These are phyloP conservation scores for Curvularia sp. DNA, from an alignment of 2,329 filamentous ascomycete genomes.

Conservation along the genomic window DNA sequence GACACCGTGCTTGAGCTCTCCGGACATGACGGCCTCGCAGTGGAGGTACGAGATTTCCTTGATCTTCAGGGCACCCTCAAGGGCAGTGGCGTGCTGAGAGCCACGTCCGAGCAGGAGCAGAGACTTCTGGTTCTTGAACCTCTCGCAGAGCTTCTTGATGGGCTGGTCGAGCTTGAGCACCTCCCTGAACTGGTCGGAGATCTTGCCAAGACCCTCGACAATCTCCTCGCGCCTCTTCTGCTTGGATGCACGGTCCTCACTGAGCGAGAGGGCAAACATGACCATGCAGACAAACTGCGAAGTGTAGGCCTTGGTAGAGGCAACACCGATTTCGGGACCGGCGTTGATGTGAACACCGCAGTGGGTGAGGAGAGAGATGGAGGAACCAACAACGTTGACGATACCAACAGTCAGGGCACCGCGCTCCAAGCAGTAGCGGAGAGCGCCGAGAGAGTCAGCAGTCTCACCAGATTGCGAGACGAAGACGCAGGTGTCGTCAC, in stretches of 20 bases:
- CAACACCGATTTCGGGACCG: constrained; percentile 97
- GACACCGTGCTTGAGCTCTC: constrained; percentile 98
- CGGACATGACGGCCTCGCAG: constrained; percentile 99
- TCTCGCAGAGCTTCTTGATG: constrained; percentile 93
- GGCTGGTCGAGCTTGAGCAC: constrained; percentile 89
- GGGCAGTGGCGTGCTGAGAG: constrained; percentile 93
- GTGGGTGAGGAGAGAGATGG: constrained; percentile 97
- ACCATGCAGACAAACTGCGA: constrained; percentile 99
- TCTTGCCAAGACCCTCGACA: constrained; percentile 86
- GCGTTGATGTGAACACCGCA: constrained; percentile 99
- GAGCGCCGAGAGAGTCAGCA: constrained; percentile 94
- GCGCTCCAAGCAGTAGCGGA: constrained; percentile 97
- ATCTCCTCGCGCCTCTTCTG: constrained; percentile 90
- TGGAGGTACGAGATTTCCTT: constrained; percentile 99
- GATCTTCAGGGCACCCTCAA: constrained; percentile 97
- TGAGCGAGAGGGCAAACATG: constrained; percentile 97
- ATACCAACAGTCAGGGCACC: constrained; percentile 97
- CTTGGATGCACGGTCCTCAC: constrained; percentile 96
- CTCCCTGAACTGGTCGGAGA: constrained; percentile 90
- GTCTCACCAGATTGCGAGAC: constrained; percentile 99
- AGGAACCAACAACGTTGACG: constrained; percentile 97
- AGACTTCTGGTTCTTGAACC: constrained; percentile 98
- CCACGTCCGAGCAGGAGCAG: constrained; percentile 91
- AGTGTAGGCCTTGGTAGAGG: constrained; percentile 98
- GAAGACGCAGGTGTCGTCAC: constrained; percentile 98